Conservation (phyloP, 345 rosid species). For the Anacardium occidentale region DNA sequence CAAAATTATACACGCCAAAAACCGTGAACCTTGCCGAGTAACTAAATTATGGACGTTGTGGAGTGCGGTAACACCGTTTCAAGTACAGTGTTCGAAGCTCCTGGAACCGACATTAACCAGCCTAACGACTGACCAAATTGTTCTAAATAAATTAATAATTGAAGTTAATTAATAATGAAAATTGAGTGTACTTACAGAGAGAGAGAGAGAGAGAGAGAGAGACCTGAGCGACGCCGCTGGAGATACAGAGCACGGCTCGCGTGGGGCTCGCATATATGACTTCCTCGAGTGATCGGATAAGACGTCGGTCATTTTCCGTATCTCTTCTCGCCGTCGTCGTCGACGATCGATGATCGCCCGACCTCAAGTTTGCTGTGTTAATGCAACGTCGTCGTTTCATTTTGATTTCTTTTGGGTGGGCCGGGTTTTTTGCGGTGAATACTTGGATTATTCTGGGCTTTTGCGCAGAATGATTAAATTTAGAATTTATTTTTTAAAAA, state of each 20-base stretch:
- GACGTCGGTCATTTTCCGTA: conserved; percentile 49
- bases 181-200: background rate
- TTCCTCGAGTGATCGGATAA: conserved; percentile 57
- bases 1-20: background rate
- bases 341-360: background rate
- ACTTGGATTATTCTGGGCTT: no score
- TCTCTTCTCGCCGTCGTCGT: background rate
- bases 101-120: conserved; percentile 77
- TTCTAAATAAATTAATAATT: background rate
- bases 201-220: conserved; percentile 20
- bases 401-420: no score
- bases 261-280: conserved; percentile 68
- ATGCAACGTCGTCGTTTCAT: background rate
- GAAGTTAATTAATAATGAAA: background rate
- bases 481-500: no score
- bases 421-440: no score
- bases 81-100: conserved; percentile 84
- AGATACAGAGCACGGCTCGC: conserved; percentile 69
- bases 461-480: no score
- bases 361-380: background rate
- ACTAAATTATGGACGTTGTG: conserved; percentile 55
- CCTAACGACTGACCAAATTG: conserved; percentile 55
- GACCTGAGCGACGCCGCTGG: conserved; percentile 94
- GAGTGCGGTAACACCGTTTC: conserved; percentile 87
- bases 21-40: conserved; percentile 60